phyloP scores from a whole-genome alignment of 805 yeast genomes.

The Ogataea degrootiae region DNA sequence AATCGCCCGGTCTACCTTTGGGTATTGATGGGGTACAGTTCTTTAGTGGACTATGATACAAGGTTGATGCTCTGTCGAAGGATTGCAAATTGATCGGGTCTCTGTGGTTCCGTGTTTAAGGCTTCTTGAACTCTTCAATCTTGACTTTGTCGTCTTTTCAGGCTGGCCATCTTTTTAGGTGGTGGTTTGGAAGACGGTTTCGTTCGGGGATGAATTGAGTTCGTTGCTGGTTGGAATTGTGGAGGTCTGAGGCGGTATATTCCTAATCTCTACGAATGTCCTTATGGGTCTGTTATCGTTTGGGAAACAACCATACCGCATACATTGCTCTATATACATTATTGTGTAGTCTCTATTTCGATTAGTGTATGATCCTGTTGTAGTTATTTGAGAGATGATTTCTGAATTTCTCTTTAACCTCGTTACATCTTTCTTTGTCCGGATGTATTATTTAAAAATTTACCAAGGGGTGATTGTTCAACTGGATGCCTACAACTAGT shows the following conservation, averaged over 20 bases:
- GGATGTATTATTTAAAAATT: too few species aligned
- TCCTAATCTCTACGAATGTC: slow-evolving; percentile 99
- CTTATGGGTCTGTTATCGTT: slow-evolving; percentile 82
- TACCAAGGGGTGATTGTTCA: too few species aligned
- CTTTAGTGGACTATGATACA: slow-evolving; percentile 46
- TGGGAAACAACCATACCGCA: slow-evolving; percentile 99
- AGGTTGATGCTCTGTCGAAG: slow-evolving; percentile 94
- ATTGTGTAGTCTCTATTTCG: too few species aligned
- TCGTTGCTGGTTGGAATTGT: slow-evolving; percentile 50
- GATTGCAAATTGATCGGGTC: slow-evolving; percentile 64
- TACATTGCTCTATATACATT: slow-evolving; percentile 43
- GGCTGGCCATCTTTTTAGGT: slow-evolving; percentile 29
- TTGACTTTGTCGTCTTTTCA: slow-evolving; percentile 6
- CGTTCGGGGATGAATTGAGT: slow-evolving; percentile 43
- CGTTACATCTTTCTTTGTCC: too few species aligned
- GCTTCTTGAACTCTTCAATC: slow-evolving; percentile 56
- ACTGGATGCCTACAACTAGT: too few species aligned
- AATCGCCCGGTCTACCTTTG: slow-evolving; percentile 25
- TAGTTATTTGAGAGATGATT: too few species aligned
- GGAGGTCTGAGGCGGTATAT: slow-evolving; percentile 79
- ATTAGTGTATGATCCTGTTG: too few species aligned
- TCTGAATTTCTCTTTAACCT: too few species aligned
- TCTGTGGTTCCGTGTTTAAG: slow-evolving; percentile 14
- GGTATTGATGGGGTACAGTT: slow-evolving; percentile 26
- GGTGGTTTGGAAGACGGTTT: slow-evolving; percentile 23